These are phyloP conservation scores for Rhizoctonia solani DNA, from an alignment of 1,284 basidiomycete genomes.

Conservation along the genomic window DNA sequence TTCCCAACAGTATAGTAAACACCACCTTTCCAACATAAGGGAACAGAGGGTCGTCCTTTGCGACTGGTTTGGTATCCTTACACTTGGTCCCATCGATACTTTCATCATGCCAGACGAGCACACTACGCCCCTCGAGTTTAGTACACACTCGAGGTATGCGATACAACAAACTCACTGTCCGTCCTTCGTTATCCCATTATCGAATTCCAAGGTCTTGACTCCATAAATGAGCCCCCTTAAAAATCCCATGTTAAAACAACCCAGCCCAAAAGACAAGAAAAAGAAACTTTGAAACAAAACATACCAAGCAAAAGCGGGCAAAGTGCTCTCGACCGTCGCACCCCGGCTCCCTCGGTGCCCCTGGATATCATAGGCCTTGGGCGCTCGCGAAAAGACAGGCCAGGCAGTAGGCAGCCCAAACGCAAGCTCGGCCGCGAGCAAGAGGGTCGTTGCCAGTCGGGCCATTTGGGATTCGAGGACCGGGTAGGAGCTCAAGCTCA, in stretches of 20 bases:
- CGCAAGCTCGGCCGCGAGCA: constrained; percentile 8
- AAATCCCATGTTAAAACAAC: neutral
- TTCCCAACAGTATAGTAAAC: constrained; percentile 74
- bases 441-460: neutral
- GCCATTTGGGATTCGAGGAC: no score
- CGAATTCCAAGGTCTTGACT: constrained; percentile 73
- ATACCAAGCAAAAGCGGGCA: constrained; percentile 76
- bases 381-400: constrained; percentile 22
- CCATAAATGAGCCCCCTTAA: constrained; percentile 73
- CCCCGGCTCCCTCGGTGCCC: constrained; percentile 80
- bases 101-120: constrained; percentile 81
- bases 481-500: no score
- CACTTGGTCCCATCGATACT: constrained; percentile 65
- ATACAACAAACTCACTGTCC: constrained; percentile 46
- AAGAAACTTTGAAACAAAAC: constrained; percentile 24
- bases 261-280: neutral
- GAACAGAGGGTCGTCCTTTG: constrained; percentile 40
- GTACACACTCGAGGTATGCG: neutral
- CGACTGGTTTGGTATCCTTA: constrained; percentile 61
- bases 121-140: no score
- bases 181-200: constrained; percentile 70
- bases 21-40: constrained; percentile 41
- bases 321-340: constrained; percentile 67
- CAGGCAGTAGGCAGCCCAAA: constrained; percentile 10
- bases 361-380: constrained; percentile 47